Base-by-base conservation (phyloP, 2,329 filamentous ascomycete genomes). In the Penicillium sclerotigenum region DNA sequence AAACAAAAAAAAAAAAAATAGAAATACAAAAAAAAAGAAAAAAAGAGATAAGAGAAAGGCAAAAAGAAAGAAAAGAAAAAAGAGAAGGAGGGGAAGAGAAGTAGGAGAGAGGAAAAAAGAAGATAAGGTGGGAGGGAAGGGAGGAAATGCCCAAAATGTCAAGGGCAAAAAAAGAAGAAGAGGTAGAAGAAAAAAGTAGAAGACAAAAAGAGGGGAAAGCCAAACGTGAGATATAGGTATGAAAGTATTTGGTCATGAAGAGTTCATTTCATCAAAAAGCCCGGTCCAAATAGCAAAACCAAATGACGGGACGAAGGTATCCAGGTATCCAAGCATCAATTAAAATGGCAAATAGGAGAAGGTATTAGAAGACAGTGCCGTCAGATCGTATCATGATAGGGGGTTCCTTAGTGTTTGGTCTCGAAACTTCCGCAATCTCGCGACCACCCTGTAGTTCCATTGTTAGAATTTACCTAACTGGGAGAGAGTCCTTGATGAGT, bases 371-470 rank as follows among this genome's bases (percentile, higher is more conserved):
- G 63, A 99, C 90, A 24, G 94, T 97, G 59, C 94, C 94, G 73
- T 99, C 94, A 62, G 91, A 96, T 64, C 96, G 83, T 66, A 97
- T 97, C 77, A 97, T 87, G 70, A 99, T 97, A 5, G 94, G 94
- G 31, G 93, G 91, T 72, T 96, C 91, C 77, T 94, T 96, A 50
- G 94, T 97, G 69, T 97, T 97, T 22, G 94, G 94, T 65, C 94
- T 83, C 65, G 91, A 93, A 62, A 97, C 91, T 77, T 97, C 93
- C 60, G 94, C 94, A 71, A 97, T 89, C 77, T 97, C 94, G 70
- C 94, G 87, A 57, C 94, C 94, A 66, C 93, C 93, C 92, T 85
- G 61, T 16, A 41, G 41, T 4, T 8, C 24, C 10, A 84, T 52
- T 50, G 59, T 70, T 68, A 68, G 69, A 50, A 33, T 37, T 62